Conservation (phyloP, 2,329 filamentous ascomycete species). For the Colletotrichum viniferum region DNA sequence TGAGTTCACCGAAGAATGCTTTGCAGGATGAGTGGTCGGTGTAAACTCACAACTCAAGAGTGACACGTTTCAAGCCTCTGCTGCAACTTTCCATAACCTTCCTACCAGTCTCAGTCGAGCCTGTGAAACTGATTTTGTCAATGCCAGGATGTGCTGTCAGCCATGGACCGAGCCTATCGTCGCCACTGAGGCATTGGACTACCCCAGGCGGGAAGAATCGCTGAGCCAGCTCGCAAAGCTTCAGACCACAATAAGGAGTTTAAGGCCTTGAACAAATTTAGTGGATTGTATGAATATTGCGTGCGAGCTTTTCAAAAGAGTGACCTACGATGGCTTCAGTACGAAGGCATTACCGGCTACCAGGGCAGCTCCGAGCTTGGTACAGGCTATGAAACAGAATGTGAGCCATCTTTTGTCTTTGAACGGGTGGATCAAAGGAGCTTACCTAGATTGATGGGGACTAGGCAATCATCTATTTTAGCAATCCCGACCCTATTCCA, state of each 20-base stretch:
- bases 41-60: background rate
- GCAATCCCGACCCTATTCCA: background rate
- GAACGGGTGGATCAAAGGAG: background rate
- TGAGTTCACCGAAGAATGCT: background rate
- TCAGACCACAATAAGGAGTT: background rate
- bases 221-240: background rate
- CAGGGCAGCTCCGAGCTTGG: background rate
- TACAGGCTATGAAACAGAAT: background rate
- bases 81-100: background rate
- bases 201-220: background rate
- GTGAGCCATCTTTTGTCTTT: background rate
- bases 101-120: background rate
- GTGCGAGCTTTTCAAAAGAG: rapidly evolving
- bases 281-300: background rate
- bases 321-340: background rate
- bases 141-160: background rate
- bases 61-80: background rate
- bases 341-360: background rate
- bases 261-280: background rate
- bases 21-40: background rate
- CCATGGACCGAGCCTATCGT: background rate
- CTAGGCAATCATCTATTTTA: background rate
- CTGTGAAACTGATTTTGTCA: background rate
- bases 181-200: background rate
- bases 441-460: background rate